Conservation (phyloP, 2,329 filamentous ascomycete genomes). For the Emericellopsis cladophorae region DNA sequence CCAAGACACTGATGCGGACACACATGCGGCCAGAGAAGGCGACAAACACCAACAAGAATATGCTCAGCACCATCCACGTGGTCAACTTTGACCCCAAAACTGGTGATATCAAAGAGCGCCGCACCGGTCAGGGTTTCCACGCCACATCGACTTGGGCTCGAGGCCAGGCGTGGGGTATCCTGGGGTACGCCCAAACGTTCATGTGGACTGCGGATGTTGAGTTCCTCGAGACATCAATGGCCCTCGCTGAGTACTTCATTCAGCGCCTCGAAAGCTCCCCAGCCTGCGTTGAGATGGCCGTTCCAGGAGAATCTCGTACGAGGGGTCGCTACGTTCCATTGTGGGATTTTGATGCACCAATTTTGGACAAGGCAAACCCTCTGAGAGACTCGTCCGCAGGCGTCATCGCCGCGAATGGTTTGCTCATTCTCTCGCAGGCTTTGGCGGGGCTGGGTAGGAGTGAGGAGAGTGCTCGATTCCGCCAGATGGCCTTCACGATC, state of each 20-base stretch:
- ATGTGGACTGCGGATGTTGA: constrained; percentile 28
- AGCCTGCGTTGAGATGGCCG: constrained; percentile 10
- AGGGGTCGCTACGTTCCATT: constrained; percentile 13
- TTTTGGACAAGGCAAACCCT: constrained; percentile 12
- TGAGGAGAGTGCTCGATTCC: constrained; percentile 10
- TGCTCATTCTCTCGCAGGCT: constrained; percentile 23
- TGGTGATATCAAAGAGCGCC: constrained; percentile 26
- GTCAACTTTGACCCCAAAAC: constrained; percentile 32
- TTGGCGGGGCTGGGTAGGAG: constrained; percentile 8
- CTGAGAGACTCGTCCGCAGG: constrained; percentile 24
- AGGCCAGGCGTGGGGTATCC: constrained; percentile 37
- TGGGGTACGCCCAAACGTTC: constrained; percentile 36
- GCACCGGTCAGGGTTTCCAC: constrained; percentile 34
- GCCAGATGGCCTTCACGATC: constrained; percentile 14
- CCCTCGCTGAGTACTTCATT: constrained; percentile 36
- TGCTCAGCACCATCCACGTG: constrained; percentile 31
- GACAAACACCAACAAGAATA: constrained; percentile 2
- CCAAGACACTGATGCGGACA: constrained; percentile 22
- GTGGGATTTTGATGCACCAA: constrained; percentile 35
- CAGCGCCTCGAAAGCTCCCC: constrained; percentile 18
- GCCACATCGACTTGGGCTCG: constrained; percentile 35
- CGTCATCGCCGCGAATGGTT: constrained; percentile 25
- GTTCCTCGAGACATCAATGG: constrained; percentile 30
- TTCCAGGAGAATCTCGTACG: background rate
- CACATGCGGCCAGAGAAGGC: constrained; percentile 23